Conservation (phyloP, 768 basidiomycete species). For the Crassisporium funariophilum region DNA sequence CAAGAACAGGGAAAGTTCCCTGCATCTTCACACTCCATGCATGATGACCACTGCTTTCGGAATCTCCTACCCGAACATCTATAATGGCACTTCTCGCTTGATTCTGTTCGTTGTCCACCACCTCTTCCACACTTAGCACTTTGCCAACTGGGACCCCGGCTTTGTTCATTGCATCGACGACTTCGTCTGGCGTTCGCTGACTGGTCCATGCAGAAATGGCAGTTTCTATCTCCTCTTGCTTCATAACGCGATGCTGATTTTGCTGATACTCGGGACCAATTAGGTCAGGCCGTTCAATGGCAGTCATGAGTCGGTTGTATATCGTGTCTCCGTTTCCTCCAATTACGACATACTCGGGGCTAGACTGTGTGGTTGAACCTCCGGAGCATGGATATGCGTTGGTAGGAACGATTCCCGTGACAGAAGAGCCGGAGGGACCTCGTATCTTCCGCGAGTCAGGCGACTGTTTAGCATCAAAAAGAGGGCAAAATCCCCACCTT, state of each 20-base stretch:
- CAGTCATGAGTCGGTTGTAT: slow-evolving; percentile 66
- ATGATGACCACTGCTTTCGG: no score
- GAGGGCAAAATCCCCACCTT: slow-evolving; percentile 42
- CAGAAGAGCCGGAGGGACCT: slow-evolving; percentile 72
- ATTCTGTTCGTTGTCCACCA: slow-evolving; percentile 60
- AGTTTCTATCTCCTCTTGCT: slow-evolving; percentile 64
- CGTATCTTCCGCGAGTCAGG: slow-evolving; percentile 47
- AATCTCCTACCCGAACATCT: slow-evolving; percentile 55
- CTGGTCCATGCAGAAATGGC: slow-evolving; percentile 66
- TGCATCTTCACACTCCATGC: slow-evolving; percentile 73
- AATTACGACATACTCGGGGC: slow-evolving; percentile 64
- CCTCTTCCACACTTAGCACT: slow-evolving; percentile 63
- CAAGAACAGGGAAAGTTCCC: slow-evolving; percentile 61
- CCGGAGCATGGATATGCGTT: slow-evolving; percentile 73
- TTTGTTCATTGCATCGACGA: slow-evolving; percentile 47
- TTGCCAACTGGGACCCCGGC: slow-evolving; percentile 67
- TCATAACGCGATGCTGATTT: slow-evolving; percentile 63
- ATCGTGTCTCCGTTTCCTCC: slow-evolving; percentile 74
- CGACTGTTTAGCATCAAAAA: not conserved
- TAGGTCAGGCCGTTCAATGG: slow-evolving; percentile 61
- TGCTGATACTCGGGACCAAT: slow-evolving; percentile 53
- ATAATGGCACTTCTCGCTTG: slow-evolving; percentile 56
- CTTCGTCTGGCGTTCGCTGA: slow-evolving; percentile 51
- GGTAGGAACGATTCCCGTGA: slow-evolving; percentile 76
- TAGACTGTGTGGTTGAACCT: slow-evolving; percentile 37